Percentiles rank a stretch among this genome's conserved stretches.
These are phyloP conservation scores for Solanum arcanum DNA, from an alignment of 257 asterid genomes.

Conservation along the genomic window DNA sequence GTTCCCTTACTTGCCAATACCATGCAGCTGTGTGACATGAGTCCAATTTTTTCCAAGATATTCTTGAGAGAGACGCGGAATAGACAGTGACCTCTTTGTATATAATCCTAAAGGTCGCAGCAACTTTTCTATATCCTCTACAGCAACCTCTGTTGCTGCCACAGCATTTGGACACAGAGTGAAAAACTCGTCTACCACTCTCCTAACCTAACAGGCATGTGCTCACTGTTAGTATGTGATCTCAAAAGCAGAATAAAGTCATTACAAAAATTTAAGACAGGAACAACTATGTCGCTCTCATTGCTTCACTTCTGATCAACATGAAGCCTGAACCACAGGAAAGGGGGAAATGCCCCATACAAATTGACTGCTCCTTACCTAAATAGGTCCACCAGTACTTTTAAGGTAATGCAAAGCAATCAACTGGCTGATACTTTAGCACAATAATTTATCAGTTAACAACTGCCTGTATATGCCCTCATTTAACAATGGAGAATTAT, in stretches of 20 bases:
- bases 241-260: neutral
- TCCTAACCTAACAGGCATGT: slow-evolving; percentile 27
- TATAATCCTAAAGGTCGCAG: slow-evolving; percentile 57
- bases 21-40: slow-evolving; percentile 62
- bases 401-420: neutral
- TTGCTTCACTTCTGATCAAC: neutral
- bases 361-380: neutral
- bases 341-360: neutral
- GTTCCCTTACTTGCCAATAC: slow-evolving; percentile 72
- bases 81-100: slow-evolving; percentile 44
- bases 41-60: slow-evolving; percentile 59
- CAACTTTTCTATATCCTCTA: slow-evolving; percentile 39
- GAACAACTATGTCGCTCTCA: neutral
- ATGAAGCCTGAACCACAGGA: neutral
- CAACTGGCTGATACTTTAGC: neutral
- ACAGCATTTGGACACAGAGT: slow-evolving; percentile 67
- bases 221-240: neutral
- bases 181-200: slow-evolving; percentile 40
- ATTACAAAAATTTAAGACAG: neutral
- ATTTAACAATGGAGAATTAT: neutral
- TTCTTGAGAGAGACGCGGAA: slow-evolving; percentile 41
- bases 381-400: neutral
- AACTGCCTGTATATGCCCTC: neutral
- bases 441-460: neutral
- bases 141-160: slow-evolving; percentile 38